Conservation (phyloP, 768 basidiomycete species). For the Termitomyces sp. region DNA sequence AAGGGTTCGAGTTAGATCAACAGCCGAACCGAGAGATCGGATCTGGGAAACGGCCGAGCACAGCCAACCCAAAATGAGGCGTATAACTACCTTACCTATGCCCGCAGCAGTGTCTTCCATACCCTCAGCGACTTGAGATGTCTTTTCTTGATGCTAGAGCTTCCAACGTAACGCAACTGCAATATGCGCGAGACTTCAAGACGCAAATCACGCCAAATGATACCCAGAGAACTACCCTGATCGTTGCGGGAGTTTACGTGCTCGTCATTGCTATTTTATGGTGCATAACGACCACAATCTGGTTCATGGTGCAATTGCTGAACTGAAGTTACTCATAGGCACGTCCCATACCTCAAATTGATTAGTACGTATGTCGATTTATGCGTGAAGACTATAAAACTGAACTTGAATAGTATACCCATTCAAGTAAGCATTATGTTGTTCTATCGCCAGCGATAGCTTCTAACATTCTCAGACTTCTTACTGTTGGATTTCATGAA, state of each 20-base stretch:
- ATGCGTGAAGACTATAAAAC: neutral
- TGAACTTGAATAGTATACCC: conserved; percentile 61
- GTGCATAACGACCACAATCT: conserved; percentile 31
- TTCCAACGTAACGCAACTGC: conserved; percentile 11
- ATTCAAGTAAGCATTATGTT: conserved; percentile 67
- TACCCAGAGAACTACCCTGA: conserved; percentile 73
- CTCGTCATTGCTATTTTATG: conserved; percentile 76
- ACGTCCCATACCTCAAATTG: conserved; percentile 2
- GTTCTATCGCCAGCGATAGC: neutral
- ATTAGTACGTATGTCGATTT: conserved; percentile 36
- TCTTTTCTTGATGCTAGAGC: conserved; percentile 3
- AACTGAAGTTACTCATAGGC: neutral
- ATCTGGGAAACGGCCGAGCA: conserved; percentile 4
- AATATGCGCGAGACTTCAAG: conserved; percentile 34
- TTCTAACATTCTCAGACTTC: conserved; percentile 39
- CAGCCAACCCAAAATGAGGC: conserved; percentile 9
- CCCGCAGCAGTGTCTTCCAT: neutral
- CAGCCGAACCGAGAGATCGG: neutral
- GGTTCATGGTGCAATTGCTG: neutral
- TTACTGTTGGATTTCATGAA: conserved; percentile 89
- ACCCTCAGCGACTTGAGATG: conserved; percentile 8
- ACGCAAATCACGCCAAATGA: conserved; percentile 54
- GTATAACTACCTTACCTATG: neutral
- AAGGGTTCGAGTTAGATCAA: no score
- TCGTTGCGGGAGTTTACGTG: conserved; percentile 75